Base-by-base conservation (phyloP, 1,284 basidiomycete genomes). In the Sanghuangporus sanghuang region DNA sequence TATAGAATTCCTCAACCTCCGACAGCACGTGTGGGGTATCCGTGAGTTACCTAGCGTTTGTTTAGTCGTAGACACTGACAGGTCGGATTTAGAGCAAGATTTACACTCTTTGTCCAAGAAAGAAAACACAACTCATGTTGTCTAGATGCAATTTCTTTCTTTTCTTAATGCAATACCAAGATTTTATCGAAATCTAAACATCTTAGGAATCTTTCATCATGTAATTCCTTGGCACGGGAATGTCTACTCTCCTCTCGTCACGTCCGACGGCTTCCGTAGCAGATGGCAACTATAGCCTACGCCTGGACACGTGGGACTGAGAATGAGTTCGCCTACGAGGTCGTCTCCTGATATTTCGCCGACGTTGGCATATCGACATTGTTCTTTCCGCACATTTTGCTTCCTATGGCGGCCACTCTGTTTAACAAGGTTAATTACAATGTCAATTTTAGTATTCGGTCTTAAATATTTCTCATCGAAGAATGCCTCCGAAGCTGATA, bases 1-100 rank as follows among this genome's bases (percentile, higher is more conserved):
- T 27, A 18, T 69, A 89, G 90, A 92, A 77, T 87, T 90, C 73
- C 79, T 92, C 65, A 90, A 92, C 70, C 72, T 93, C 62, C 81
- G 88, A 64, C 80, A 87, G 57, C 87, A 91, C 71, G 87, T 92
- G 14, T 92, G 89, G 90, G 90, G 90, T 27, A 88, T 93, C 69
- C 89, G 90, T 92, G 72, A 79, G 90, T 87, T 11, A 46, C 32
- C 12, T 46, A 11, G 9, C 49, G 32, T 12, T n/a, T 6, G 36
- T 38, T 27, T 36, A 53, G 62, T 42, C 50, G 61, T 12, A 32
- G 6, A 61, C 57, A 70, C 62, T 66, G 48, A 70, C 55, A 14
- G 46, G 64, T n/a, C 38, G 5, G 52, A n/a, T 61, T 18, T 69
- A 92, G 90, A 93, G 74, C 86, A 92, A 82, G 90, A 92, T 69